Evolutionary conservation across 148 eudicot species (phyloP).

Genomic region (Chenopodium quinoa): DNA sequence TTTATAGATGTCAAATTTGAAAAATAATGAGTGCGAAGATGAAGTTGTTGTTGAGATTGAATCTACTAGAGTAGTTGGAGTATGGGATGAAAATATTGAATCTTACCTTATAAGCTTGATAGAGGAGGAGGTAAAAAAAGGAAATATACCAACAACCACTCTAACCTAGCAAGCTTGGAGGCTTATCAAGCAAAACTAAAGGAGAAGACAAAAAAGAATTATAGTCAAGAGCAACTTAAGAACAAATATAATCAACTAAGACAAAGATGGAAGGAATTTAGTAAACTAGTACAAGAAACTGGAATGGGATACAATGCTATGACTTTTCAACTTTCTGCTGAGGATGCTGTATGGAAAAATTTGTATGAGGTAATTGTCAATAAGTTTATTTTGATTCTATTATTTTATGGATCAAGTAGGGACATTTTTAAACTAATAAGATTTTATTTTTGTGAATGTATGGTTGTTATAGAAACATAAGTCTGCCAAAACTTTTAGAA

Average conservation of each 20-base stretch:
- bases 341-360: neutral
- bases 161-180: neutral
- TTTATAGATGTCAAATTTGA: neutral
- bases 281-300: neutral
- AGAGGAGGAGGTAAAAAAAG: slow-evolving; percentile 11
- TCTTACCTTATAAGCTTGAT: neutral
- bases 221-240: neutral
- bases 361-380: neutral
- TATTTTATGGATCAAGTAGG: too few species aligned
- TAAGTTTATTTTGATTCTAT: too few species aligned
- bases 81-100: neutral
- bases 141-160: slow-evolving; percentile 11
- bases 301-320: neutral
- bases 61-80: neutral
- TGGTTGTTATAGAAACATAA: neutral
- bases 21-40: slow-evolving; percentile 3
- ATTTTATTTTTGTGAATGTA: neutral
- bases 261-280: slow-evolving; percentile 7
- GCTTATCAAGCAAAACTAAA: neutral
- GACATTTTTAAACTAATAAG: neutral
- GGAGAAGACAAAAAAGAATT: neutral
- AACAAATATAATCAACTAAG: neutral
- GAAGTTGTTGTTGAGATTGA: slow-evolving; percentile 7
- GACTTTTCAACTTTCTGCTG: neutral
- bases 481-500: slow-evolving; percentile 1